These are phyloP conservation scores for Ustilago shanxiensis DNA, from an alignment of 1,284 basidiomycete genomes.

Conservation along the genomic window DNA sequence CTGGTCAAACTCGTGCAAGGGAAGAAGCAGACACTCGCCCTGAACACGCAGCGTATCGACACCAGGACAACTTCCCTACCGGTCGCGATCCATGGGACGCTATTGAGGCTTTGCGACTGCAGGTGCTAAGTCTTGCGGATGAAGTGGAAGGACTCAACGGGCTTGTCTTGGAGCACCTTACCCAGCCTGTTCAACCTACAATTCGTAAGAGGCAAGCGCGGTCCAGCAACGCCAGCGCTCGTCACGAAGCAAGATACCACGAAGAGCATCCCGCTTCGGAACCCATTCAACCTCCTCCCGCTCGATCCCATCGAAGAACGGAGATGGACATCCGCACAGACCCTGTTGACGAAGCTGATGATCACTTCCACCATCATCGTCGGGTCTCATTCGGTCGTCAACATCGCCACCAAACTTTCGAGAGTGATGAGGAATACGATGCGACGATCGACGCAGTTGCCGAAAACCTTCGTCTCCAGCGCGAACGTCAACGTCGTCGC, in stretches of 20 bases:
- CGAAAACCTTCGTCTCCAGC: conserved; percentile 38
- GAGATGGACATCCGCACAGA: conserved; percentile 30
- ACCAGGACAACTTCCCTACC: conserved; percentile 26
- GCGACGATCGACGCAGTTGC: conserved; percentile 41
- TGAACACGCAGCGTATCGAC: conserved; percentile 25
- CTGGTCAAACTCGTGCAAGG: not conserved
- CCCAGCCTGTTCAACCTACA: not conserved
- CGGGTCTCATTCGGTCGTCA: conserved; percentile 26
- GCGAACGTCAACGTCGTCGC: conserved; percentile 23
- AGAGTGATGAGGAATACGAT: conserved; percentile 37
- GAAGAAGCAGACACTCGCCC: not conserved
- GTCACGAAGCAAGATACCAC: conserved; percentile 11
- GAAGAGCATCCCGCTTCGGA: conserved; percentile 43
- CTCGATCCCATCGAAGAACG: not conserved
- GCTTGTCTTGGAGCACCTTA: conserved; percentile 39
- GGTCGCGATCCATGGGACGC: conserved; percentile 50
- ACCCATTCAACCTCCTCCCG: conserved; percentile 15
- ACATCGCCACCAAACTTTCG: not conserved
- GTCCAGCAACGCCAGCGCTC: conserved; percentile 4
- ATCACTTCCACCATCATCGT: conserved; percentile 21
- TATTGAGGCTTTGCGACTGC: conserved; percentile 44
- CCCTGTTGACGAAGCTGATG: conserved; percentile 20
- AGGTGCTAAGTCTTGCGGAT: conserved; percentile 38
- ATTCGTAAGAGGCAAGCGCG: conserved; percentile 12
- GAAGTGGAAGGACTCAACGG: conserved; percentile 51